Base-by-base conservation (phyloP, 257 asterid genomes). In the Penstemon newberryi region DNA sequence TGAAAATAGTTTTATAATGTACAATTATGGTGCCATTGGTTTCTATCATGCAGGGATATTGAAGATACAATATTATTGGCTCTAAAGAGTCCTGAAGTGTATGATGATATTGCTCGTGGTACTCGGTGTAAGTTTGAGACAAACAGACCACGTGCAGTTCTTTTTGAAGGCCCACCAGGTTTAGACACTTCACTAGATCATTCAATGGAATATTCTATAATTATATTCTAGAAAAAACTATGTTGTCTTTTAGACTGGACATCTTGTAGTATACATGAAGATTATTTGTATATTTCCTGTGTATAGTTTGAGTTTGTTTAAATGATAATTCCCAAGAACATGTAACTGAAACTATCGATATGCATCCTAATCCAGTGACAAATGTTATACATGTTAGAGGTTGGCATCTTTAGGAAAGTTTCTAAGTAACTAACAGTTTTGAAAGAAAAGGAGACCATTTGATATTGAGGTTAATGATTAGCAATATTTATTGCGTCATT, bases 141-240 rank as follows among this genome's bases (percentile, higher is more conserved):
- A n/a, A 94, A 89, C 77, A 81, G 99, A 79, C 99, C 99, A 39
- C 91, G 92, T 62, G 97, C 96, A 15, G 96, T 94, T 57, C 85
- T 94, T 59, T 94, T 91, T 77, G 99, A 94, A 87, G 99, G 99
- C 68, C 99, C 99, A 69, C 96, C 99, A 86, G 99, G 98, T 93
- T 58, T 78, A 82, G 52, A 49, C 58, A 66, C 75, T 74, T 68
- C 15, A 25, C 63, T 72, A 43, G 44, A 63, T 63, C 56, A 42
- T 53, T 63, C n/a, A 12, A 71, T 43, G 4, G 45, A 18, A 55
- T 3, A 3, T 3, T 49, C 4, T 49, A 6, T 49, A 15, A 49
- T 49, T 46, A 46, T 46, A 46, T 46, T 46, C 51, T 11, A 3
- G 11, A 9, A 12, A 7, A 4, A 12, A 12, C 51, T 4, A 12